Conservation (phyloP, 2,329 filamentous ascomycete genomes). For the Penicillium sp. region DNA sequence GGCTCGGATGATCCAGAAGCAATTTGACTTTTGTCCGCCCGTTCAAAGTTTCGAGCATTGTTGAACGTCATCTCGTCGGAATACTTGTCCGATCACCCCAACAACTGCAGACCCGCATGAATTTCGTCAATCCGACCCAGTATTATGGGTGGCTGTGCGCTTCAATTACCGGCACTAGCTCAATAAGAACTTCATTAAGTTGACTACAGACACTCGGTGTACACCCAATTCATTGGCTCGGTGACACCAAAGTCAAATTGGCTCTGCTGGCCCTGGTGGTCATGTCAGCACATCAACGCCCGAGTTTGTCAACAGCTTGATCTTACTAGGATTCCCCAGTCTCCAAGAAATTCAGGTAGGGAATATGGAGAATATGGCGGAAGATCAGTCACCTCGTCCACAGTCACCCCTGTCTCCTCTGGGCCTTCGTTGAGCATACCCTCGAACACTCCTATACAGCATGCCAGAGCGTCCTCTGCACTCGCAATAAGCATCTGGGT, state of each 20-base stretch:
- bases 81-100: neutral
- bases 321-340: conserved; percentile 49
- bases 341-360: conserved; percentile 33
- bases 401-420: neutral
- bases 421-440: conserved; percentile 16
- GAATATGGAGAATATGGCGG: conserved; percentile 27
- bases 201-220: conserved; percentile 4
- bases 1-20: neutral
- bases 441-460: conserved; percentile 30
- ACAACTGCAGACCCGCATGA: neutral
- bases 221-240: conserved; percentile 23
- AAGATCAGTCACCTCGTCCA: conserved; percentile 21
- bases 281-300: neutral
- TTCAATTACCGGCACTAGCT: no score
- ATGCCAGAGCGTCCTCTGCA: conserved; percentile 36
- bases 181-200: neutral
- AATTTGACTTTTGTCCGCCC: neutral
- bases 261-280: neutral
- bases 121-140: neutral
- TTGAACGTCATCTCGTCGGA: neutral
- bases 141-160: neutral
- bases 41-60: neutral
- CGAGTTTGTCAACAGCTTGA: no score
- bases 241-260: conserved; percentile 27
- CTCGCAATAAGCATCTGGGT: conserved; percentile 38